Evolutionary conservation across 495 filamentous ascomycete species (phyloP).

Genomic region (Penicillium canescens): DNA sequence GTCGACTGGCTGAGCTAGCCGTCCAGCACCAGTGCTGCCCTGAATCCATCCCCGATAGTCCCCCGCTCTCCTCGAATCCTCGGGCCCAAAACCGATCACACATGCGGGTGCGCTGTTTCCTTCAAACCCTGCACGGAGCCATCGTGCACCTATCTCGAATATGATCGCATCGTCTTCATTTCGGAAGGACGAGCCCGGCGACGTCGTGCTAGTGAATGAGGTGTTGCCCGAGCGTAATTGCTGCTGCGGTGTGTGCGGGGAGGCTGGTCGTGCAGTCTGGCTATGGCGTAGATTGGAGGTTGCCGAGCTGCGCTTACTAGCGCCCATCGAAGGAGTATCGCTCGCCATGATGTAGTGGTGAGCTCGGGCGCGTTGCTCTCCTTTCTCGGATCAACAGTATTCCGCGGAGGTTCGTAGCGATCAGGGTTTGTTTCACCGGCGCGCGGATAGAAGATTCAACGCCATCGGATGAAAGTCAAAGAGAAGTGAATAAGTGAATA

Average conservation of each 20-base stretch:
- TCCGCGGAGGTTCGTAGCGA: neutral
- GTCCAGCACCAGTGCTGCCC: slow-evolving; percentile 18
- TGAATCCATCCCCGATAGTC: slow-evolving; percentile 74
- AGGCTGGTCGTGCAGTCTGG: slow-evolving; percentile 30
- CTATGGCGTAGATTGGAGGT: slow-evolving; percentile 33
- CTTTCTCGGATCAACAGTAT: slow-evolving; percentile 15
- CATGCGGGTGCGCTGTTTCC: slow-evolving; percentile 77
- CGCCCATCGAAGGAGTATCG: slow-evolving; percentile 5
- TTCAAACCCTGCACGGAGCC: slow-evolving; percentile 80
- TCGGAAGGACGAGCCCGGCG: slow-evolving; percentile 69
- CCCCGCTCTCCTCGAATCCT: slow-evolving; percentile 74
- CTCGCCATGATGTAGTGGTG: slow-evolving; percentile 13
- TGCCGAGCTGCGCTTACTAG: slow-evolving; percentile 16
- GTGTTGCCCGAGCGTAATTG: slow-evolving; percentile 38
- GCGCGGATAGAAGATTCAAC: neutral
- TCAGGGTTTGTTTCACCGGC: slow-evolving; percentile 11
- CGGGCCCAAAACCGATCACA: slow-evolving; percentile 67
- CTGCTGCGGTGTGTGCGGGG: slow-evolving; percentile 40
- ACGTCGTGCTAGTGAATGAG: slow-evolving; percentile 64
- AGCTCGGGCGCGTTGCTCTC: slow-evolving; percentile 13
- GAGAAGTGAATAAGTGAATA: neutral
- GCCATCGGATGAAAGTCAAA: slow-evolving; percentile 10
- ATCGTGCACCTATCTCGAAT: slow-evolving; percentile 78
- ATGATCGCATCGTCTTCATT: slow-evolving; percentile 82
- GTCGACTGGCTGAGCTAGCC: slow-evolving; percentile 31